phyloP scores from a whole-genome alignment of 352 stramenopile species.

The Phytopythium ostracodes region DNA sequence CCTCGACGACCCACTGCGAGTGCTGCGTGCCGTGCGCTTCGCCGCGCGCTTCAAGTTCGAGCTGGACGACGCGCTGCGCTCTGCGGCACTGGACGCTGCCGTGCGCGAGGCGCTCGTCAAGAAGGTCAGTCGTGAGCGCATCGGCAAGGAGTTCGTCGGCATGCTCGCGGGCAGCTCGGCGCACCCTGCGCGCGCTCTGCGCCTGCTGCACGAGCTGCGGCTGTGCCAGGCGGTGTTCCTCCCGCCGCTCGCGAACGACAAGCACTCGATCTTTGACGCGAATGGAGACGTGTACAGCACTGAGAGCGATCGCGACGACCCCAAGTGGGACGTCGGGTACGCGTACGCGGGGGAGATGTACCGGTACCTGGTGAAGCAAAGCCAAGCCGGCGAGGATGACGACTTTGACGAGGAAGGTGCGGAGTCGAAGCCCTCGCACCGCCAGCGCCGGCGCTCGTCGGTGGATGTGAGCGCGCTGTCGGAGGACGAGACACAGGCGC shows the following conservation, averaged over 20 bases:
- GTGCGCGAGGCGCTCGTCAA: constrained; percentile 59
- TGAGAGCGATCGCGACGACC: constrained; percentile 11
- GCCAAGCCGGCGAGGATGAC: background rate
- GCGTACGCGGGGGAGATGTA: constrained; percentile 44
- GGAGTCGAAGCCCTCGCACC: background rate
- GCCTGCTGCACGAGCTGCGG: constrained; percentile 47
- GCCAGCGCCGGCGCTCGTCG: background rate
- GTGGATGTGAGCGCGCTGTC: constrained; percentile 33
- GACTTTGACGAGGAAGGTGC: background rate
- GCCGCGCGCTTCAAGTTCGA: constrained; percentile 92
- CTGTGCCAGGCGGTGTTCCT: constrained; percentile 58
- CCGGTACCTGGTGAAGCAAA: constrained; percentile 16
- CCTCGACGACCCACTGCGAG: constrained; percentile 95
- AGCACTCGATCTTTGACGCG: constrained; percentile 30
- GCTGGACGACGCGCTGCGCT: constrained; percentile 80
- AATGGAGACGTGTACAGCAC: constrained; percentile 16
- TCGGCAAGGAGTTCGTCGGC: constrained; percentile 66
- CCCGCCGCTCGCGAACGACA: constrained; percentile 21
- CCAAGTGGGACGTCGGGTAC: constrained; percentile 38
- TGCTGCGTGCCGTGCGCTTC: constrained; percentile 96
- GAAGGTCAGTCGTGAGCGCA: constrained; percentile 75
- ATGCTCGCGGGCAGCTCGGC: constrained; percentile 67
- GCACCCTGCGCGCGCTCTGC: constrained; percentile 55
- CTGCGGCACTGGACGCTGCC: constrained; percentile 55
- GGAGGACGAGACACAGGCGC: constrained; percentile 31